Base-by-base conservation (phyloP, 164 flowering plant genomes). In the Aristolochia californica region DNA sequence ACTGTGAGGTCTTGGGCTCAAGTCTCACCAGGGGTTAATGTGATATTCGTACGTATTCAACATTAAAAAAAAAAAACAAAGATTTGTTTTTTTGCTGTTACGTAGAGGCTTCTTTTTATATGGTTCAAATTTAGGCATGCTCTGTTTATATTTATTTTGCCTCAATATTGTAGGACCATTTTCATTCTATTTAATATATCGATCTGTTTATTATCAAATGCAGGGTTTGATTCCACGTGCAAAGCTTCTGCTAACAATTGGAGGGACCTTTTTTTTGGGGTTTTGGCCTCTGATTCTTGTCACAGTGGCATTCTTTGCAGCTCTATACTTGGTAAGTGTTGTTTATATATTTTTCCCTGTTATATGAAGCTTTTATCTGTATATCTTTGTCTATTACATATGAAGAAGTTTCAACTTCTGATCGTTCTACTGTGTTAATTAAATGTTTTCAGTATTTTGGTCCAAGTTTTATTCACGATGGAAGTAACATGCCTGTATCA, bases 181-280 rank as follows among this genome's bases (percentile, higher is more conserved):
- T 47, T 17, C n/a, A n/a, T 14, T 17, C 15, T 20, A 1, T 4
- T 47, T 47, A 47, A 5, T 47, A 7, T n/a, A 34, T 34, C 9
- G 10, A 34, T 34, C 30, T 34, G 40, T 12, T 34, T 34, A 34
- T 34, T 7, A 12, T 34, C 40, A 34, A 34, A 2, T 76, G 59
- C 80, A 93, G 98, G 98, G 98, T 20, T 69, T 89, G 59, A 63
- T 93, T 63, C 97, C 98, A 40, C 87, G 97, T 28, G 96, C 89
- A 62, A 89, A 83, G 71, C 64, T 87, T 47, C 70, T 93, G 73
- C 73, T 93, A 21, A 81, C 91, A 17, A 60, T 87, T 60, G 97
- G 98, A 71, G 97, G 96, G 62, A 82, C 98, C 44, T 89, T 93
- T 72, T 88, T 87, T 78, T 70, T 89, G 76, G 85, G 77, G 48